Evolutionary conservation across 345 rosid species (phyloP), one percentile per base, ranked within the genome.

Genomic region (Sisymbrium irio): DNA sequence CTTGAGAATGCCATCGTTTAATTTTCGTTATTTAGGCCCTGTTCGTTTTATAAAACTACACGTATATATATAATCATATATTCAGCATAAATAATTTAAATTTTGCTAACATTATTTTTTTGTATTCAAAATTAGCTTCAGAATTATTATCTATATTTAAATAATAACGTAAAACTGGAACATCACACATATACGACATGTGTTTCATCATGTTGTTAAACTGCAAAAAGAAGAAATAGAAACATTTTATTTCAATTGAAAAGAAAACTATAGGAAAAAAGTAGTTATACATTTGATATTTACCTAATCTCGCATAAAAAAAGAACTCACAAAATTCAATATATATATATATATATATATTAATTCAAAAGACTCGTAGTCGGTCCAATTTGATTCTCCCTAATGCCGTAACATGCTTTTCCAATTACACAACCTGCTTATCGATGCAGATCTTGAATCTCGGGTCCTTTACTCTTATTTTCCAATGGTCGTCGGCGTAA

Each of bases 301-400:
- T 17, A 4, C 74, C 74, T 75, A 75, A 51, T 22, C 32, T 60
- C 50, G 55, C 35, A 61, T 41, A 3, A 12, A 67, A 39, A 20
- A 50, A 4, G 42, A 9, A 19, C 62, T 60, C 56, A 42, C 33
- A 69, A 42, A 53, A 36, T 18, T 54, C 22, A 28, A 49, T 67
- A 59, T 7, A 40, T 42, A 5, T 7, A 2, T 39, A 3, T 25
- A 13, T 59, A 7, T 18, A 37, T 22, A 9, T 40, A 39, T 77
- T 7, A 92, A 90, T 72, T 65, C 70, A 47, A 68, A 80, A 40
- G 74, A 69, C 49, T 84, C 82, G 35, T 92, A 85, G 28, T 88
- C 88, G 14, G 78, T 78, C 7, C 96, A 91, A 87, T 96, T 91
- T 54, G 93, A 89, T 74, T 95, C 96, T 2, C 97, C 97, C 99